Percentiles rank a stretch among this genome's conserved stretches.
Evolutionary conservation across 495 filamentous ascomycete species (phyloP).

Genomic region (Opeltia flavorubescens): DNA sequence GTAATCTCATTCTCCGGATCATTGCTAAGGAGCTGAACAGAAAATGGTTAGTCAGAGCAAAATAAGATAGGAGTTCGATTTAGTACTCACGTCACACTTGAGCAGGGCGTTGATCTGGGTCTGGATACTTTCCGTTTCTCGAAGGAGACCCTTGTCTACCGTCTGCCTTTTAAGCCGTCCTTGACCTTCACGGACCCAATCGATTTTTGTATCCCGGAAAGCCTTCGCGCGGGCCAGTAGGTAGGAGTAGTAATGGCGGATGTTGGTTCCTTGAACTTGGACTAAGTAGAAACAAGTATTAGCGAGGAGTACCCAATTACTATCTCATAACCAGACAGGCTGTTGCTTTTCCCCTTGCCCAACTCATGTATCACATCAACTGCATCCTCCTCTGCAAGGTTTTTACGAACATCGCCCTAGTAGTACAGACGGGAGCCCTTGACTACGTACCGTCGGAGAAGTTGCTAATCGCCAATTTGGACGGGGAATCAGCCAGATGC

Average conservation of each 20-base stretch:
- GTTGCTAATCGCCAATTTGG: constrained; percentile 71
- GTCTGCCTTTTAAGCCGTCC: constrained; percentile 70
- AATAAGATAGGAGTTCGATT: not conserved
- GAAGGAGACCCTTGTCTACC: constrained; percentile 82
- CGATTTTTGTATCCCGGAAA: constrained; percentile 69
- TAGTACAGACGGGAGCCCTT: too few relatives aligned
- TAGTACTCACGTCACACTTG: constrained; percentile 66
- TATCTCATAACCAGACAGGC: too few relatives aligned
- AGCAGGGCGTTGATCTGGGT: constrained; percentile 72
- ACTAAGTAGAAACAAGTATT: constrained; percentile 33
- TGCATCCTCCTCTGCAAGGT: not conserved
- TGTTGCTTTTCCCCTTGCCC: not conserved
- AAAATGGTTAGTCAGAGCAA: not conserved
- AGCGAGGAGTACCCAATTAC: too few relatives aligned
- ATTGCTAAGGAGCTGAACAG: constrained; percentile 56
- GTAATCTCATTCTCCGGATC: constrained; percentile 97
- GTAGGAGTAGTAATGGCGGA: constrained; percentile 81
- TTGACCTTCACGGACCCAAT: constrained; percentile 78
- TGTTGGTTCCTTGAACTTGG: constrained; percentile 93
- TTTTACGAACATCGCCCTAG: not conserved
- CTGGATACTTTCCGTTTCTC: constrained; percentile 88
- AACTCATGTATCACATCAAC: not conserved
- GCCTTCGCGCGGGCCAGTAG: constrained; percentile 68
- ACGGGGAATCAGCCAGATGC: constrained; percentile 71
- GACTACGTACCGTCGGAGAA: constrained; percentile 74